These are phyloP conservation scores for Gnaphalium uliginosum DNA, from an alignment of 129 eudicot genomes.

Conservation along the genomic window DNA sequence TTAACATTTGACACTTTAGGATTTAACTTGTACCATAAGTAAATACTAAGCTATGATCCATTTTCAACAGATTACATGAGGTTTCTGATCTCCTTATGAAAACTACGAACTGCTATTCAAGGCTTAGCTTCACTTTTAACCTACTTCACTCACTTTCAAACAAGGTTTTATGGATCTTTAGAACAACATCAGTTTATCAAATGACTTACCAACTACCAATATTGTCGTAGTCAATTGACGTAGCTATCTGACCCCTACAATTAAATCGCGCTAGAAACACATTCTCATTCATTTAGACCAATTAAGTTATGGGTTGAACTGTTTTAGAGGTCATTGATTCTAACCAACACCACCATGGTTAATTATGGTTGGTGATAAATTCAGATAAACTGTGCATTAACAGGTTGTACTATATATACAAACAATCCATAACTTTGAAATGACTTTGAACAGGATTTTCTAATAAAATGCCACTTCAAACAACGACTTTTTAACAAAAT, in stretches of 20 bases:
- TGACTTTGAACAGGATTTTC: too few relatives aligned
- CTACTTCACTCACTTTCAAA: neutral
- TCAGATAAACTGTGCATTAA: too few relatives aligned
- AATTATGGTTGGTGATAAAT: too few relatives aligned
- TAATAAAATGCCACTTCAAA: too few relatives aligned
- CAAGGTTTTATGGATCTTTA: neutral
- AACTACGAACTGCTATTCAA: neutral
- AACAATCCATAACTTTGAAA: too few relatives aligned
- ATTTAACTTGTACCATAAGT: slow-evolving; percentile 24
- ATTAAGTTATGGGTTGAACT: too few relatives aligned
- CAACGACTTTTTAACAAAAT: too few relatives aligned
- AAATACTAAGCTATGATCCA: neutral
- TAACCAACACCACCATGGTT: too few relatives aligned
- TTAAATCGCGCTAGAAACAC: neutral
- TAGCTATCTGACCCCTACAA: neutral
- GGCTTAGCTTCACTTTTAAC: slow-evolving; percentile 8
- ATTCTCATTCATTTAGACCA: too few relatives aligned
- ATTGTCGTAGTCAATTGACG: neutral
- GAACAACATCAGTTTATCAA: neutral
- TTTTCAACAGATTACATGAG: slow-evolving; percentile 2
- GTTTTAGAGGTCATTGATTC: too few relatives aligned
- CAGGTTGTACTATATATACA: too few relatives aligned
- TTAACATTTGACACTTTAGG: slow-evolving; percentile 3
- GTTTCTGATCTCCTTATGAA: neutral
- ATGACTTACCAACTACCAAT: slow-evolving; percentile 6